Conservation (phyloP, 169 alveolate species). For the Sarcocystis neurona region DNA sequence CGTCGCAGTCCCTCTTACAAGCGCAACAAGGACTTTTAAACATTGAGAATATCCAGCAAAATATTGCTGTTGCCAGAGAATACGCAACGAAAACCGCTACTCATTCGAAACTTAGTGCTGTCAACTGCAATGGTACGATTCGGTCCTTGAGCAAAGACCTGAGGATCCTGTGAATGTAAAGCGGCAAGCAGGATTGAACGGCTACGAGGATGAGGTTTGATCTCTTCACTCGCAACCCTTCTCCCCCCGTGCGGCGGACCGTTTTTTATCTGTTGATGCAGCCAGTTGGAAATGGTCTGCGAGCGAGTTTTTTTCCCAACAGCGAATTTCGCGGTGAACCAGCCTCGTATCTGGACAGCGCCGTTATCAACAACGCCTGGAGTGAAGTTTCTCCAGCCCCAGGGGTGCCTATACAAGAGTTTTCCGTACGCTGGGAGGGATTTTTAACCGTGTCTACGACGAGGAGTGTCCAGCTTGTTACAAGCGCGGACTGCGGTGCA, state of each 20-base stretch:
- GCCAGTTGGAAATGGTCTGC: constrained; percentile 78
- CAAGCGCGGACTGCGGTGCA: constrained; percentile 86
- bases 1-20: not conserved
- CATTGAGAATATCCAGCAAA: not conserved
- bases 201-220: constrained; percentile 39
- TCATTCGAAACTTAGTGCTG: not conserved
- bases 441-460: constrained; percentile 81
- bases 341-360: constrained; percentile 73
- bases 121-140: not conserved
- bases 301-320: constrained; percentile 80
- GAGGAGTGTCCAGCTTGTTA: constrained; percentile 77
- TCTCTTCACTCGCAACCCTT: not conserved
- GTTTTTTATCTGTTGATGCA: not conserved
- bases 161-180: no score
- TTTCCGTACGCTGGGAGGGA: constrained; percentile 89
- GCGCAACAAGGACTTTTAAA: not conserved
- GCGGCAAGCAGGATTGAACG: constrained; percentile 6
- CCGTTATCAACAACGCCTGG: constrained; percentile 72
- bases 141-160: no score
- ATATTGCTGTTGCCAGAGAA: not conserved
- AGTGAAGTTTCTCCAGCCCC: constrained; percentile 77
- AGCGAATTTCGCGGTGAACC: constrained; percentile 81
- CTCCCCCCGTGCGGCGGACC: not conserved
- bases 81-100: not conserved
- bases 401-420: constrained; percentile 83